Evolutionary conservation across 2,329 filamentous ascomycete genomes (phyloP).

Genomic region (Penicillium sp.): DNA sequence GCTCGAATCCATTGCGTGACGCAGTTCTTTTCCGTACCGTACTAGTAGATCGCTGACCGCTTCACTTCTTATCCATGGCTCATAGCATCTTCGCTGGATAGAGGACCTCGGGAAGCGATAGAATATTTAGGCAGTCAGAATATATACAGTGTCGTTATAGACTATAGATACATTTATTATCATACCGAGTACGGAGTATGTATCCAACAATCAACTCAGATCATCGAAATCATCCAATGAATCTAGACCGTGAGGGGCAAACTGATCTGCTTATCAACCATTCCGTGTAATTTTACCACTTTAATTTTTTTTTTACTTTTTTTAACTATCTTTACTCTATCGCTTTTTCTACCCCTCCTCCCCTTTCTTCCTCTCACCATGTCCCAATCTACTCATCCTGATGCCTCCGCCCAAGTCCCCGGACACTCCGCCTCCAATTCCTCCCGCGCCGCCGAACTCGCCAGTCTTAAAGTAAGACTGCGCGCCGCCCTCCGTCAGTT

Average conservation of each 20-base stretch:
- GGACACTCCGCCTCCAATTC: constrained; percentile 43
- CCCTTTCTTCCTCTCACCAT: constrained; percentile 29
- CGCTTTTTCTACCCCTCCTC: constrained; percentile 13
- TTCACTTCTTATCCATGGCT: too few relatives aligned
- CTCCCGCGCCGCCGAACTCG: constrained; percentile 50
- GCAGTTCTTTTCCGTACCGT: too few relatives aligned
- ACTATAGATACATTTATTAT: too few relatives aligned
- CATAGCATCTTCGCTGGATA: too few relatives aligned
- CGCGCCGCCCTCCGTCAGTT: constrained; percentile 72
- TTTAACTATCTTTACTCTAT: constrained; percentile 15
- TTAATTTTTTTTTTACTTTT: constrained; percentile 12
- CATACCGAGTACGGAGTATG: too few relatives aligned
- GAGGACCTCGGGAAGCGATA: too few relatives aligned
- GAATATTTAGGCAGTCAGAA: too few relatives aligned
- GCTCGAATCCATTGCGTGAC: constrained; percentile 16
- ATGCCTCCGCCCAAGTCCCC: constrained; percentile 42
- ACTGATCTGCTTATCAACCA: constrained; percentile 14
- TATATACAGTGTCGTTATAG: too few relatives aligned
- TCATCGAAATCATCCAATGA: neutral
- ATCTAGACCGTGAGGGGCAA: constrained; percentile 10
- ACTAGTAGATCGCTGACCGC: too few relatives aligned
- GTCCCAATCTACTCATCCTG: constrained; percentile 34
- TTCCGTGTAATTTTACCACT: constrained; percentile 16
- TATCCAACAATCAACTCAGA: too few relatives aligned
- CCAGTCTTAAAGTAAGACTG: constrained; percentile 62